These are phyloP conservation scores for Russula olivacea DNA, from an alignment of 768 basidiomycete genomes.

Conservation along the genomic window DNA sequence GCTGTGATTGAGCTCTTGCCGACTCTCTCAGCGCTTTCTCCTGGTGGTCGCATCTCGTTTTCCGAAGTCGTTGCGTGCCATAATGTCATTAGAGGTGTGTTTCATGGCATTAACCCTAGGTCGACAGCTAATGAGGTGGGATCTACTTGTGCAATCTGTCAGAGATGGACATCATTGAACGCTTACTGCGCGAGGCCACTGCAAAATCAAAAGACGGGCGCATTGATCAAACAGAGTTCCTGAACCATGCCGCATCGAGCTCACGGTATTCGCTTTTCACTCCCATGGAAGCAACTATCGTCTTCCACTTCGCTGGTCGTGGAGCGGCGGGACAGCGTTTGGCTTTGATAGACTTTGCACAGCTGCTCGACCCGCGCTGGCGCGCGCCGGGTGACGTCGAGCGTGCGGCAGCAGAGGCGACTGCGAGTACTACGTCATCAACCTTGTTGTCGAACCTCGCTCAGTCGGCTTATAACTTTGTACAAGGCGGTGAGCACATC, in stretches of 20 bases:
- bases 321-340: slow-evolving; percentile 66
- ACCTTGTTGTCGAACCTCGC: slow-evolving; percentile 53
- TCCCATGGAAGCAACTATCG: slow-evolving; percentile 96
- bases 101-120: slow-evolving; percentile 6
- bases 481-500: slow-evolving; percentile 61
- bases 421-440: slow-evolving; percentile 27
- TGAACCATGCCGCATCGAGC: slow-evolving; percentile 77
- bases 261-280: slow-evolving; percentile 95
- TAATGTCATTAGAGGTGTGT: slow-evolving; percentile 85
- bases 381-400: slow-evolving; percentile 55
- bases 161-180: slow-evolving; percentile 98
- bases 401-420: slow-evolving; percentile 31
- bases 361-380: slow-evolving; percentile 89
- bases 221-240: slow-evolving; percentile 93
- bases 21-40: slow-evolving; percentile 83
- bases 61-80: slow-evolving; percentile 96
- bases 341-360: slow-evolving; percentile 85
- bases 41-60: slow-evolving; percentile 88
- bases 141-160: slow-evolving; percentile 6
- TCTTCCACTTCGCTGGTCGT: slow-evolving; percentile 95
- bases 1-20: slow-evolving; percentile 88
- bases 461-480: slow-evolving; percentile 80
- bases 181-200: slow-evolving; percentile 86
- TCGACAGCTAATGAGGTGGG: background rate
- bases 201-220: slow-evolving; percentile 90